phyloP scores from a whole-genome alignment of 371 early-diverging fungal genomes.

The Quaeritorhiza haematococci region DNA sequence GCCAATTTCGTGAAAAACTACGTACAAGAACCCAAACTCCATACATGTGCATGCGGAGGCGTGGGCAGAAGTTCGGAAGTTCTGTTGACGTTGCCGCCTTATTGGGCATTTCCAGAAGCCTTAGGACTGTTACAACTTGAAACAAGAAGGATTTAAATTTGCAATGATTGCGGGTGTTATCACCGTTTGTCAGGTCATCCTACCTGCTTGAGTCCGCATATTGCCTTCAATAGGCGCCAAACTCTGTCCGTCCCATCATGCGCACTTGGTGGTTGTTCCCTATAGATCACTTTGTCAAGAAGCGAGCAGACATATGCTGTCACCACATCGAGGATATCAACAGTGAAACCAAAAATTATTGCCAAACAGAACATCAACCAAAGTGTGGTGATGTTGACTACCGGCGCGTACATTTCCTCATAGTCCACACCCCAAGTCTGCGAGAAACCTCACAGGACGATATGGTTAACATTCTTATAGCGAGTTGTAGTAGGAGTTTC shows the following conservation, averaged over 20 bases:
- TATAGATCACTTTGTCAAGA: conserved; percentile 17
- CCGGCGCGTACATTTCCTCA: conserved; percentile 33
- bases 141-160: too few relatives aligned
- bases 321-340: conserved; percentile 28
- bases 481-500: too few relatives aligned
- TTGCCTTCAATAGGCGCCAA: neutral
- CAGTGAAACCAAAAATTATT: conserved; percentile 6
- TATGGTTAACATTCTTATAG: conserved; percentile 33
- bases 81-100: too few relatives aligned
- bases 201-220: conserved; percentile 2
- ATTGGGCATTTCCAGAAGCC: too few relatives aligned
- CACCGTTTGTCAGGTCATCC: too few relatives aligned
- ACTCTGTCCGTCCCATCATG: neutral
- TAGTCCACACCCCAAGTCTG: conserved; percentile 30
- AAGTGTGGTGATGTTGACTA: conserved; percentile 21
- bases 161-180: too few relatives aligned
- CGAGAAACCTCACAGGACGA: conserved; percentile 33
- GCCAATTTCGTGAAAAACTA: too few relatives aligned
- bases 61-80: too few relatives aligned
- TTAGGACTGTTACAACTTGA: too few relatives aligned
- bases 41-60: too few relatives aligned
- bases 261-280: conserved; percentile 22
- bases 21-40: too few relatives aligned
- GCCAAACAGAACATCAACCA: conserved; percentile 23
- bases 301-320: conserved; percentile 14